A percentile compares a stretch with the other conserved stretches of the same genome.
phyloP scores from a whole-genome alignment of 2,329 filamentous ascomycete species.

The Sporothrix phasma region DNA sequence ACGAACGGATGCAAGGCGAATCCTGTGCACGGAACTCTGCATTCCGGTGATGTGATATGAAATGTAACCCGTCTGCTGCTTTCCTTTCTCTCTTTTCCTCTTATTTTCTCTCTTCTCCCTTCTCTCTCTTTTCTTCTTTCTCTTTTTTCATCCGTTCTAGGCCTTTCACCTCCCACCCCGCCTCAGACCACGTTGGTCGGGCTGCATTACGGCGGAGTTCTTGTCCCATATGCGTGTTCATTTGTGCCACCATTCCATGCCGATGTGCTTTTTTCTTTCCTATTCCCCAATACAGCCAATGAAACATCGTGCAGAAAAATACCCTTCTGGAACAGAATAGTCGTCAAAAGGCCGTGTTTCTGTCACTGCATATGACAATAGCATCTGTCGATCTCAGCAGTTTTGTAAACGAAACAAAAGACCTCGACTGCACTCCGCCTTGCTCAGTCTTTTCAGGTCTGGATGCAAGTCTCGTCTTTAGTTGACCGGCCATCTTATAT shows the following conservation, averaged over 20 bases:
- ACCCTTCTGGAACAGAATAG: too few relatives aligned
- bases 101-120: background rate
- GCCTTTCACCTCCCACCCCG: too few relatives aligned
- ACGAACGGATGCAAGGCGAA: background rate
- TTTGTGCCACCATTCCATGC: background rate
- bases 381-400: too few relatives aligned
- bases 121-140: background rate
- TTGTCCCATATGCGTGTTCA: background rate
- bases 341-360: background rate
- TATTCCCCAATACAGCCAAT: constrained; percentile 5
- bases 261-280: background rate
- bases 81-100: background rate
- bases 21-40: background rate
- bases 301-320: background rate
- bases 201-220: background rate
- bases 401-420: too few relatives aligned
- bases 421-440: too few relatives aligned
- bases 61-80: background rate
- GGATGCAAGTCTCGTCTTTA: too few relatives aligned
- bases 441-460: too few relatives aligned
- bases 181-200: background rate
- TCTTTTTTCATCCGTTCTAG: background rate
- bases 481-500: too few relatives aligned
- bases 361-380: background rate
- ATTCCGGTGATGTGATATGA: background rate